Evolutionary conservation across 352 stramenopile genomes (phyloP).

Genomic region (Globisporangium middletonii): DNA sequence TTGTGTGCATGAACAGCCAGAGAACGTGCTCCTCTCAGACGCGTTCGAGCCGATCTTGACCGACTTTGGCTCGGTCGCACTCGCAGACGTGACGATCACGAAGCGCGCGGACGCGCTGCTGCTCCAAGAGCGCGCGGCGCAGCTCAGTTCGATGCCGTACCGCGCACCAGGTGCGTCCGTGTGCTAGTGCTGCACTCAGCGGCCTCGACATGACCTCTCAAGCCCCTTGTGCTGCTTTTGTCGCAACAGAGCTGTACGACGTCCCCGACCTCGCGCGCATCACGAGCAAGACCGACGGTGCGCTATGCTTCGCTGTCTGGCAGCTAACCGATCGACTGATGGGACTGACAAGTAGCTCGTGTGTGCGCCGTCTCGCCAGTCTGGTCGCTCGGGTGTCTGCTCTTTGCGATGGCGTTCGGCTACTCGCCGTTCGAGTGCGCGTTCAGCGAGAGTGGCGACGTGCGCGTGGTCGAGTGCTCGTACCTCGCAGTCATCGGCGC

Average conservation of each 20-base stretch:
- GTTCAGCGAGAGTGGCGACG: slow-evolving; percentile 61
- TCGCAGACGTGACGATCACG: slow-evolving; percentile 54
- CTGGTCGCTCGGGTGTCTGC: slow-evolving; percentile 85
- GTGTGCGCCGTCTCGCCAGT: slow-evolving; percentile 26
- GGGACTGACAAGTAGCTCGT: too few species aligned
- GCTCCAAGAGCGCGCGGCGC: slow-evolving; percentile 78
- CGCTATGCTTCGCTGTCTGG: background rate
- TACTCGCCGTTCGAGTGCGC: slow-evolving; percentile 88
- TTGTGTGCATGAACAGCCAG: slow-evolving; percentile 34
- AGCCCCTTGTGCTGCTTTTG: background rate
- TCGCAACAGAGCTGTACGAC: slow-evolving; percentile 75
- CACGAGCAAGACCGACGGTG: slow-evolving; percentile 69
- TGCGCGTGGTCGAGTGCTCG: slow-evolving; percentile 77
- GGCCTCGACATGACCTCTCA: too few species aligned
- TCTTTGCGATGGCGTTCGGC: slow-evolving; percentile 87
- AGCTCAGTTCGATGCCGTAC: slow-evolving; percentile 84
- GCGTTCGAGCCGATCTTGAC: slow-evolving; percentile 79
- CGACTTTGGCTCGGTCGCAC: slow-evolving; percentile 82
- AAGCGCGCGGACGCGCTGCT: slow-evolving; percentile 77
- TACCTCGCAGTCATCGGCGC: slow-evolving; percentile 84
- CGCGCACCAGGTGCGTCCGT: slow-evolving; percentile 55
- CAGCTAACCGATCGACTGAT: too few species aligned
- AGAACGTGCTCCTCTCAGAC: slow-evolving; percentile 82
- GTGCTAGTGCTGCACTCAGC: background rate
- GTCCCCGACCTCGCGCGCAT: slow-evolving; percentile 66